Evolutionary conservation across 805 yeast genomes (phyloP).

Genomic region (Candida sithepensis): DNA sequence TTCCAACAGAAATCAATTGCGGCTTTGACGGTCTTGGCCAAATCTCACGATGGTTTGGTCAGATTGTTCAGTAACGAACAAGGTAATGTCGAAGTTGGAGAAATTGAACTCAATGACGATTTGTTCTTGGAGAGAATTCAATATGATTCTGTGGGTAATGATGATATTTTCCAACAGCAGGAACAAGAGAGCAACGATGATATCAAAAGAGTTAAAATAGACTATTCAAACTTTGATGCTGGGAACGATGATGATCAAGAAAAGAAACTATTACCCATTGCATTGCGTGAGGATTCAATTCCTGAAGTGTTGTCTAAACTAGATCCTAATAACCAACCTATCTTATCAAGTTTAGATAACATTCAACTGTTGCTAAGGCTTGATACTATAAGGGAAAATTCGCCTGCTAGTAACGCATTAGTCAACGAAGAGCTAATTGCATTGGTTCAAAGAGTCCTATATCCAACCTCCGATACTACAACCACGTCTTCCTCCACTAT

Average conservation of each 20-base stretch:
- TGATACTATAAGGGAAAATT: slow-evolving; percentile 57
- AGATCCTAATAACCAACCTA: slow-evolving; percentile 84
- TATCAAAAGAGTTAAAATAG: slow-evolving; percentile 41
- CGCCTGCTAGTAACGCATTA: slow-evolving; percentile 68
- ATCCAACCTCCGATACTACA: slow-evolving; percentile 36
- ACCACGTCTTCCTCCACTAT: slow-evolving; percentile 24
- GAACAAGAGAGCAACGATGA: slow-evolving; percentile 37
- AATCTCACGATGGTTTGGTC: slow-evolving; percentile 33
- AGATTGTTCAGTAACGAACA: slow-evolving; percentile 7
- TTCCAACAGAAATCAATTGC: slow-evolving; percentile 71
- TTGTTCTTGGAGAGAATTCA: slow-evolving; percentile 70
- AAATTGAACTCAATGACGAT: slow-evolving; percentile 67
- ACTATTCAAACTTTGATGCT: slow-evolving; percentile 24
- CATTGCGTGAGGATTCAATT: slow-evolving; percentile 56
- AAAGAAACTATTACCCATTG: slow-evolving; percentile 57
- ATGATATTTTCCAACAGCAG: slow-evolving; percentile 33
- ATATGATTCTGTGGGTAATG: slow-evolving; percentile 57
- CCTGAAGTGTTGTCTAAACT: slow-evolving; percentile 49
- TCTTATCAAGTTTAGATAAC: slow-evolving; percentile 63
- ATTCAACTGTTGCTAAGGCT: slow-evolving; percentile 71
- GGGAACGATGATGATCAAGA: slow-evolving; percentile 20
- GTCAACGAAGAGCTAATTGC: slow-evolving; percentile 84
- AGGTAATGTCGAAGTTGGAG: slow-evolving; percentile 44
- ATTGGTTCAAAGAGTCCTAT: slow-evolving; percentile 65
- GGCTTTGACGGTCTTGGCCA: slow-evolving; percentile 73